Conservation (phyloP, 2,329 filamentous ascomycete species). For the Lizonia empirigonia region DNA sequence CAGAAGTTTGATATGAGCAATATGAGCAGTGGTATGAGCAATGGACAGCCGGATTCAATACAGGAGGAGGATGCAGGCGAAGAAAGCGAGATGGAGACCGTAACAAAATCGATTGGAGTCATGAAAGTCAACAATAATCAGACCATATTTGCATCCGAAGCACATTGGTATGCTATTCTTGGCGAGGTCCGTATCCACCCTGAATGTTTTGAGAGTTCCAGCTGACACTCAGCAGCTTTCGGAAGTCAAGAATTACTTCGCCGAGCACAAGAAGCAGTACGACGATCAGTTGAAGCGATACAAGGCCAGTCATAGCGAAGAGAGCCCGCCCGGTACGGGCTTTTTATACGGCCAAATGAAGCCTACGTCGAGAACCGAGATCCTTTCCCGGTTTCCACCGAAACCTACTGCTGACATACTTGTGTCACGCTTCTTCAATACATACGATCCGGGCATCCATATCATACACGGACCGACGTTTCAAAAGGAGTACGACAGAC, state of each 20-base stretch:
- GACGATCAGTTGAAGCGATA: conserved; percentile 81
- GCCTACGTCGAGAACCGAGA: conserved; percentile 73
- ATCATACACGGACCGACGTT: conserved; percentile 75
- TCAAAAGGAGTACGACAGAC: conserved; percentile 67
- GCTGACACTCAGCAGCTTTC: conserved; percentile 63
- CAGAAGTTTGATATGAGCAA: conserved; percentile 58
- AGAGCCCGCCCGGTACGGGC: conserved; percentile 68
- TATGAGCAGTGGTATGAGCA: conserved; percentile 61
- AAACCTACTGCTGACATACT: conserved; percentile 84
- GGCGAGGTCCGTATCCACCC: conserved; percentile 50
- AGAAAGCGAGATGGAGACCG: conserved; percentile 66
- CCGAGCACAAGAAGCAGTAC: conserved; percentile 83
- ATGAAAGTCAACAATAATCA: conserved; percentile 60
- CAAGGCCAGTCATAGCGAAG: conserved; percentile 65
- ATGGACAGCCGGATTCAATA: conserved; percentile 61
- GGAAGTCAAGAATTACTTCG: conserved; percentile 92
- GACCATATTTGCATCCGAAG: conserved; percentile 56
- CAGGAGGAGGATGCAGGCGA: conserved; percentile 59
- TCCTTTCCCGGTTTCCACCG: conserved; percentile 78
- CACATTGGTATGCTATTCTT: conserved; percentile 60
- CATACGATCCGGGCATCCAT: conserved; percentile 67
- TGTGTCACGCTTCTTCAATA: conserved; percentile 90
- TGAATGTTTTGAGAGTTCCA: background rate
- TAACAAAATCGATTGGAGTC: conserved; percentile 57
- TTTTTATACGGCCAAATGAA: conserved; percentile 77